Conservation (phyloP, 139 green algal species). For the Gonium pectorale region DNA sequence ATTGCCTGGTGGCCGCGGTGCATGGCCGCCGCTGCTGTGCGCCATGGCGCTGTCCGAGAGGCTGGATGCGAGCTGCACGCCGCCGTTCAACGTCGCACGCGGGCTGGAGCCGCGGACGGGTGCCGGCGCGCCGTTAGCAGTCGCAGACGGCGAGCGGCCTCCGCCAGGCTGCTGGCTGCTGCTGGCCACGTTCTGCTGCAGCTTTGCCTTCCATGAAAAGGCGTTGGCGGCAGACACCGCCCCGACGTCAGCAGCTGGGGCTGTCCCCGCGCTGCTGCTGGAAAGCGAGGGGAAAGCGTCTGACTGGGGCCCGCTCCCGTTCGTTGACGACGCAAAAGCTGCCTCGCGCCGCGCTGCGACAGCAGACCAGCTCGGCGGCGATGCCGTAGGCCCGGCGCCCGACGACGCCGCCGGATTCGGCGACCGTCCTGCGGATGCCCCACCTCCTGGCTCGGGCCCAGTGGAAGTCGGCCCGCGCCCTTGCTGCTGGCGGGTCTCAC, state of each 20-base stretch:
- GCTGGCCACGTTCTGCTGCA: slow-evolving; percentile 17
- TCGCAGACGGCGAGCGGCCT: neutral
- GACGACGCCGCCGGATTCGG: too few relatives aligned
- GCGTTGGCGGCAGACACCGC: neutral
- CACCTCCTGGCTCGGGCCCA: too few relatives aligned
- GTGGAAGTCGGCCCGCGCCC: too few relatives aligned
- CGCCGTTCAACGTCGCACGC: neutral
- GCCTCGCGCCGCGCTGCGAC: slow-evolving; percentile 14
- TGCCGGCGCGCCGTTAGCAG: neutral
- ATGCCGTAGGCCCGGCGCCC: too few relatives aligned
- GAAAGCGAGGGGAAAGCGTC: slow-evolving; percentile 27
- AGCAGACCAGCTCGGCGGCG: slow-evolving; percentile 13
- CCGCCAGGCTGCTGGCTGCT: neutral
- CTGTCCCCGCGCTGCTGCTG: neutral
- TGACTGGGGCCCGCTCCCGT: neutral
- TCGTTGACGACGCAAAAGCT: neutral
- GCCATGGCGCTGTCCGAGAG: slow-evolving; percentile 20
- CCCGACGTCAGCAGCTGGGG: neutral
- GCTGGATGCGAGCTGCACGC: slow-evolving; percentile 16
- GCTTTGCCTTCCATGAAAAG: slow-evolving; percentile 15
- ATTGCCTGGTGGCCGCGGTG: slow-evolving; percentile 14
- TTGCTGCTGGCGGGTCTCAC: too few relatives aligned
- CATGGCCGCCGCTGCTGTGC: neutral
- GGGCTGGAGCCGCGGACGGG: slow-evolving; percentile 15
- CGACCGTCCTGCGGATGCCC: too few relatives aligned